A percentile compares a stretch with the other conserved stretches of the same genome.
These are phyloP conservation scores for Dryadomyces quercivorus DNA, from an alignment of 2,329 filamentous ascomycete species.

Conservation along the genomic window DNA sequence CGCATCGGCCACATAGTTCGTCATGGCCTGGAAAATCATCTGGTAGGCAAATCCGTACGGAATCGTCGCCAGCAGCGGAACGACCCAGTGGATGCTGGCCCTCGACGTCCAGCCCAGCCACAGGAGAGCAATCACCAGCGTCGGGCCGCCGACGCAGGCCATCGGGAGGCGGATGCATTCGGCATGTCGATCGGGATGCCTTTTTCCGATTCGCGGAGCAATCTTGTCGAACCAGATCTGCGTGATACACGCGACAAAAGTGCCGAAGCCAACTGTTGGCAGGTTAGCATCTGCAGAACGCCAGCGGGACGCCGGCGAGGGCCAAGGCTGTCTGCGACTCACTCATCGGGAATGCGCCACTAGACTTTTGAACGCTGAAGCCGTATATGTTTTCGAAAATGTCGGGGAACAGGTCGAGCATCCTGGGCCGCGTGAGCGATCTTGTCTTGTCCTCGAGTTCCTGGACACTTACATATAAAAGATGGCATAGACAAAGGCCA, in stretches of 20 bases:
- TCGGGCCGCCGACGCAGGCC: background rate
- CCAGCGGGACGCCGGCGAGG: no score
- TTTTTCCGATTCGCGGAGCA: background rate
- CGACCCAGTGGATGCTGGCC: background rate
- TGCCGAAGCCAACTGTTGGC: background rate
- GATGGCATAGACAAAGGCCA: background rate
- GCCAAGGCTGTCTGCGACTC: background rate
- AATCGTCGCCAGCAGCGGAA: background rate
- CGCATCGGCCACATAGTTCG: background rate
- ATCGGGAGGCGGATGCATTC: background rate
- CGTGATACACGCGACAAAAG: background rate
- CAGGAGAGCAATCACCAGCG: background rate
- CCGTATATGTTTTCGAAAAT: background rate
- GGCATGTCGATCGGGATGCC: background rate
- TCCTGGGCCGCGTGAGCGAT: no score
- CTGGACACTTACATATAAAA: background rate
- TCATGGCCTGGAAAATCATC: background rate
- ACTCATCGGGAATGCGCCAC: background rate
- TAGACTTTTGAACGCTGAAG: background rate
- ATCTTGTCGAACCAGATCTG: background rate
- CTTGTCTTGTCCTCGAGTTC: no score
- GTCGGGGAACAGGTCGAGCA: background rate
- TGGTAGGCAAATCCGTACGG: background rate
- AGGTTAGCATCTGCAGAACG: background rate
- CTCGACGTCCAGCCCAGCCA: background rate